phyloP scores from a whole-genome alignment of 1,284 basidiomycete species.

The Sporisorium sorghi region DNA sequence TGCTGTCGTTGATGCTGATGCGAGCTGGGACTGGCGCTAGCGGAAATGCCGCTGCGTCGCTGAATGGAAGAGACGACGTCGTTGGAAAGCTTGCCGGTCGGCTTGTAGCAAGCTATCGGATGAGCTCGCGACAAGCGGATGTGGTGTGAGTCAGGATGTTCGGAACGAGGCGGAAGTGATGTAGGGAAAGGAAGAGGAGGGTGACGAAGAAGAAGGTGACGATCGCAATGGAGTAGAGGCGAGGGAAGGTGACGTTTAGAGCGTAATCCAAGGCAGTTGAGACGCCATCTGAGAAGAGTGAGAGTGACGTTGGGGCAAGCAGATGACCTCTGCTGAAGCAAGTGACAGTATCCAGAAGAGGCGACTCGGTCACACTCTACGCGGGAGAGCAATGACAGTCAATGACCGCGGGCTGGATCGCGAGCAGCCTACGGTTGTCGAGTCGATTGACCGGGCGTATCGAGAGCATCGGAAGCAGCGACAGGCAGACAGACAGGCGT shows the following conservation, averaged over 20 bases:
- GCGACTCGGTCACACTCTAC: neutral
- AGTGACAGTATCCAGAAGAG: too few species aligned
- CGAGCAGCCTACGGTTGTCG: neutral
- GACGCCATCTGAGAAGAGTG: neutral
- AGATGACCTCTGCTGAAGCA: too few species aligned
- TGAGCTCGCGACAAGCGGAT: conserved; percentile 4
- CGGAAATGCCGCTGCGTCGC: conserved; percentile 5
- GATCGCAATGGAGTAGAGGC: neutral
- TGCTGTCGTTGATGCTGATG: neutral
- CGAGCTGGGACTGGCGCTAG: neutral
- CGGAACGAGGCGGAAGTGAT: neutral
- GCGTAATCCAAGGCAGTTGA: neutral
- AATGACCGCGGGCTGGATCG: neutral
- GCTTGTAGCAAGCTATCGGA: conserved; percentile 6
- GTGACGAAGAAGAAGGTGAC: neutral
- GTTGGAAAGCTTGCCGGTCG: neutral
- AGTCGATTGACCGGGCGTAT: conserved; percentile 14
- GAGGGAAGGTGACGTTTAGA: neutral
- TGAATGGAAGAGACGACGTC: neutral
- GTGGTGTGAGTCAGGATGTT: neutral
- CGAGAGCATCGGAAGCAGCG: neutral
- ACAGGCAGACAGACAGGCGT: neutral
- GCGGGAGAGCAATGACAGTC: neutral
- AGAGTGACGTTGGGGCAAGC: too few species aligned
- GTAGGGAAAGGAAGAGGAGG: neutral